Evolutionary conservation across 495 filamentous ascomycete species (phyloP).

Genomic region (Massariosphaeria phaeospora): DNA sequence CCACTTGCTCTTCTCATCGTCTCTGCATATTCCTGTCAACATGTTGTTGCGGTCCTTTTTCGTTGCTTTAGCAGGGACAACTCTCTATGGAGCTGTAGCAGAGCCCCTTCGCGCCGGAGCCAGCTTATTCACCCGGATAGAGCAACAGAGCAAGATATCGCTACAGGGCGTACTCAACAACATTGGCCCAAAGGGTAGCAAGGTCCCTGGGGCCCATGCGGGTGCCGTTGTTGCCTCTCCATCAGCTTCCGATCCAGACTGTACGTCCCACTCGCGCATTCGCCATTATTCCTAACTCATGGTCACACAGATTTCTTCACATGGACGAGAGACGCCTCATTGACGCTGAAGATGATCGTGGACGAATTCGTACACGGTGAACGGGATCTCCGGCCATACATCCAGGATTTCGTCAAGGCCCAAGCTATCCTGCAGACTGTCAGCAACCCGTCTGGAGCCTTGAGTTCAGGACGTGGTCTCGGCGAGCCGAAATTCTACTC

Average conservation of each 20-base stretch:
- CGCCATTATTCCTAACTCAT: background rate
- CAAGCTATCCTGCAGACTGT: conserved; percentile 59
- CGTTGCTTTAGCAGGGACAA: background rate
- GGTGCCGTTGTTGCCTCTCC: conserved; percentile 24
- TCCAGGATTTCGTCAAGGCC: conserved; percentile 53
- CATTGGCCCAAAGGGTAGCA: conserved; percentile 21
- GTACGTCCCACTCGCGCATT: conserved; percentile 2
- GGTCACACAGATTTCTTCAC: conserved; percentile 53
- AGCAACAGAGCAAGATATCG: conserved; percentile 7
- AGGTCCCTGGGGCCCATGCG: conserved; percentile 16
- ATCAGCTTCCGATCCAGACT: conserved; percentile 19
- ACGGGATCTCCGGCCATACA: conserved; percentile 45
- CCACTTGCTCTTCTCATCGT: background rate
- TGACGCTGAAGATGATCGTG: conserved; percentile 59
- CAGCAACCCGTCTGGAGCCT: conserved; percentile 55
- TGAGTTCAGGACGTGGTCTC: conserved; percentile 45
- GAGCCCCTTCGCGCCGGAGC: background rate
- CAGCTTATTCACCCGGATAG: conserved; percentile 3
- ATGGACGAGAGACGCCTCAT: conserved; percentile 66
- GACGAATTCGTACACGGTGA: conserved; percentile 56
- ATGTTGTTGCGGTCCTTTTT: background rate
- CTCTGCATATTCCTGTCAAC: background rate
- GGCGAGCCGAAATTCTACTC: conserved; percentile 60
- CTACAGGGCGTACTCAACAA: conserved; percentile 24
- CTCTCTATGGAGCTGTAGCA: background rate